Evolutionary conservation across 1,284 basidiomycete genomes (phyloP), one percentile per base, ranked within the genome.

Genomic region (Austroboletus rostrupii): DNA sequence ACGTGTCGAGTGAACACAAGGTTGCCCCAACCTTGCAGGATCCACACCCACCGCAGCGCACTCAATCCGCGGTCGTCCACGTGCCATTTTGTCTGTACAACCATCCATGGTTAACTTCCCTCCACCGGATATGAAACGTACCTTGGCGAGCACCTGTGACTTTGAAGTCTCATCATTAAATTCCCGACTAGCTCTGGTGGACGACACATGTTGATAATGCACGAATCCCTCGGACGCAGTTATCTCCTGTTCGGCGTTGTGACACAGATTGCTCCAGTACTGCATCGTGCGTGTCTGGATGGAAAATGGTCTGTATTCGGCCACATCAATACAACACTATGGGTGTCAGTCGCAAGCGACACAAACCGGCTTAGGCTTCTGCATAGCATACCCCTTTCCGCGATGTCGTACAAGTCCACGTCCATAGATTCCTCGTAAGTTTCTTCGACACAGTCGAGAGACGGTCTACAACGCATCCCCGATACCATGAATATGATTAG

Each of bases 351-450:
- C 1, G 4, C 36, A 7, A 28, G 17, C 14, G 14, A 36, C 31
- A 45, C 54, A 13, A 13, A 64, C 61, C 43, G 57, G 21, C 59
- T 57, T 17, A 39, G 36, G 14, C 39, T 40, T 33, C 49, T 32
- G 23, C 17, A n/a, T 21, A 54, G 3, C 20, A 3, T 3, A 5
- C 47, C 45, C 3, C 29, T 39, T 35, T 61, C 37, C 1, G 48
- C 45, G 23, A 49, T 42, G 21, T 49, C 53, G 5, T 52, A 45
- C 19, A 45, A 33, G 43, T 46, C 53, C 28, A 50, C 42, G 0
- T 8, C 23, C 3, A 7, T 14, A 38, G 28, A 32, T 21, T 31
- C 48, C 16, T 20, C n/a, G 21, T n/a, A 39, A 23, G 31, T 47
- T 35, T 40, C 47, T 11, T 54, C 50, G 39, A 48, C 9, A 31